Conservation (phyloP, 345 rosid genomes). For the Sapria himalayana region DNA sequence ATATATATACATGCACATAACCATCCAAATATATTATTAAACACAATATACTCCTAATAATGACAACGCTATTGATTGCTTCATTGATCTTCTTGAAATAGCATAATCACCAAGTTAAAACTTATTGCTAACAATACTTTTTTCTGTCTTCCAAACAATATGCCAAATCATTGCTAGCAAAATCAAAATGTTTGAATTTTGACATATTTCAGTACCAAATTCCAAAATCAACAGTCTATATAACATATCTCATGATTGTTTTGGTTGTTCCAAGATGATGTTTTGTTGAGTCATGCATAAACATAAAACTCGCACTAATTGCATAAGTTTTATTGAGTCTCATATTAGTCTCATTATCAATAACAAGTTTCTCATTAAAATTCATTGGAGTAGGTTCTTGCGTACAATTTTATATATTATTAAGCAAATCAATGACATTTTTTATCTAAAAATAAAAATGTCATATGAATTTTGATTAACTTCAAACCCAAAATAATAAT, state of each 20-base stretch:
- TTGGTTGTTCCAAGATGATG: constrained; percentile 1
- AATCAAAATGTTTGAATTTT: background rate
- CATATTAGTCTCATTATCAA: background rate
- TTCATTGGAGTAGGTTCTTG: background rate
- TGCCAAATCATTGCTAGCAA: constrained; percentile 4
- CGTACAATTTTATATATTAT: background rate
- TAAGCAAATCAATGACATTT: constrained; percentile 1
- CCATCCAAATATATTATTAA: no score
- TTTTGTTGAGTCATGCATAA: constrained; percentile 1
- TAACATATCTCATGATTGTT: background rate
- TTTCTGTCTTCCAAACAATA: no score
- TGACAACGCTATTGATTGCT: no score
- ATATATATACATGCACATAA: no score
- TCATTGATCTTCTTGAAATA: no score
- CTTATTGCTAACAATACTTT: no score
- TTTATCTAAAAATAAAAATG: constrained; percentile 6
- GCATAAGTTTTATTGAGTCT: background rate
- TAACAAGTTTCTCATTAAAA: background rate
- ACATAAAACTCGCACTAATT: background rate
- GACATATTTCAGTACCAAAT: background rate
- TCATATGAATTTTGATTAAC: background rate
- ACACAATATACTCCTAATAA: no score
- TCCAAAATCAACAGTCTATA: background rate
- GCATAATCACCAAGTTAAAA: no score
- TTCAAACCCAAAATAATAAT: constrained; percentile 4